These are phyloP conservation scores for Phoma sp. DNA, from an alignment of 2,329 filamentous ascomycete genomes.

Conservation along the genomic window DNA sequence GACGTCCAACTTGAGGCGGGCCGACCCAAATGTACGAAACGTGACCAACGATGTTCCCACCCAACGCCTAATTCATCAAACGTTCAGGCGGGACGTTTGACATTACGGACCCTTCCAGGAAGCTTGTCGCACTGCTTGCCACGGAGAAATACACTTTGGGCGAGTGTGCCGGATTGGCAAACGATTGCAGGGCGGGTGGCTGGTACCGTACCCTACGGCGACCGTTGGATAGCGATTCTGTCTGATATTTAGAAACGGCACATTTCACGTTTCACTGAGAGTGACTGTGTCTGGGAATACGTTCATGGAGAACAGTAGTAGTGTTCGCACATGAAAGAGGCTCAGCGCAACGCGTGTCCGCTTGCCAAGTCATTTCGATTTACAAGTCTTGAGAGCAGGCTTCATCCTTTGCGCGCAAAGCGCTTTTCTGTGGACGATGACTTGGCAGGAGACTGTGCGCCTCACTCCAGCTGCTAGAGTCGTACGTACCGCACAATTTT, in stretches of 20 bases:
- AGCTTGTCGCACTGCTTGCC: conserved; percentile 1
- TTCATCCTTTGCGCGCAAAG: conserved; percentile 6
- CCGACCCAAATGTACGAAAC: conserved; percentile 20
- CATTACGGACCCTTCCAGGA: conserved; percentile 4
- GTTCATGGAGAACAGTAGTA: neutral
- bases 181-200: conserved; percentile 15
- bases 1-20: conserved; percentile 16
- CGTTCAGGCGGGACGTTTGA: conserved; percentile 3
- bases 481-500: neutral
- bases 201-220: conserved; percentile 2
- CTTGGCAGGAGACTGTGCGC: conserved; percentile 2
- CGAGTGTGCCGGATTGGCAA: conserved; percentile 1
- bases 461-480: neutral
- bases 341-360: conserved; percentile 7
- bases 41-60: neutral
- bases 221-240: conserved; percentile 7
- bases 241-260: conserved; percentile 9
- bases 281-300: neutral
- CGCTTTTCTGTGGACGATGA: neutral
- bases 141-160: conserved; percentile 15
- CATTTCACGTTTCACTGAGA: conserved; percentile 11
- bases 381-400: neutral
- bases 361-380: neutral
- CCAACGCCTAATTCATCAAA: conserved; percentile 10
- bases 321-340: conserved; percentile 4